Conservation (phyloP, 75 land plant species). For the Selaginella moellendorffii region DNA sequence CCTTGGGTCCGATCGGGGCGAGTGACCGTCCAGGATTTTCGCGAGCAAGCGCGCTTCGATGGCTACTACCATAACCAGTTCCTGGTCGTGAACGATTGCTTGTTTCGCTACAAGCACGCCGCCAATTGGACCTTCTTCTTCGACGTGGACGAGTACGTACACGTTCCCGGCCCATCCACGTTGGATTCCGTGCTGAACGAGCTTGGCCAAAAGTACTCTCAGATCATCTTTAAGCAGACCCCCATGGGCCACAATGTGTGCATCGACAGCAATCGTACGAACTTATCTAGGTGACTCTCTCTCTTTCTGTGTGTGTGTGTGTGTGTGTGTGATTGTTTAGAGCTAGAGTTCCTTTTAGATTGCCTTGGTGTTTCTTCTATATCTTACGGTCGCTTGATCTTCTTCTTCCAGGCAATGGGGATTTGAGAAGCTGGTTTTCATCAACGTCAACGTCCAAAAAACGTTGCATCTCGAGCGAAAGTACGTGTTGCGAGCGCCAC, state of each 20-base stretch:
- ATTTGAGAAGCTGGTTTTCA: conserved; percentile 78
- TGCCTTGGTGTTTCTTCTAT: too few relatives aligned
- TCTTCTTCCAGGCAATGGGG: conserved; percentile 96
- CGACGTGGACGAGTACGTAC: conserved; percentile 79
- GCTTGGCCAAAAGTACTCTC: conserved; percentile 26
- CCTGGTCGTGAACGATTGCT: conserved; percentile 74
- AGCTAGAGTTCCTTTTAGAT: too few relatives aligned
- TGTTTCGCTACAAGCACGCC: conserved; percentile 50
- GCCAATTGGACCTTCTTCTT: conserved; percentile 84
- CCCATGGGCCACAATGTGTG: conserved; percentile 64
- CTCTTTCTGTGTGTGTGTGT: not conserved
- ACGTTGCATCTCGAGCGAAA: conserved; percentile 61
- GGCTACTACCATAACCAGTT: conserved; percentile 90
- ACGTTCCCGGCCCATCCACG: conserved; percentile 26
- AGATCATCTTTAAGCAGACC: conserved; percentile 64
- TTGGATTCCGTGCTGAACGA: conserved; percentile 31
- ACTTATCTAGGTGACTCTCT: too few relatives aligned
- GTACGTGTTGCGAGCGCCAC: conserved; percentile 66
- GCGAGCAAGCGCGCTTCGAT: conserved; percentile 53
- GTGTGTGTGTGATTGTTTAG: too few relatives aligned
- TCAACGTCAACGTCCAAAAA: conserved; percentile 40
- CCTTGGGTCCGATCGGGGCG: conserved; percentile 55
- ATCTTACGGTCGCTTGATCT: too few relatives aligned
- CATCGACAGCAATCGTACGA: too few relatives aligned
- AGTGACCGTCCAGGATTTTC: conserved; percentile 64